Percentiles rank a stretch among this genome's conserved stretches.
These are phyloP conservation scores for Saccharomyces paradoxus DNA, from an alignment of 805 yeast species.

Conservation along the genomic window DNA sequence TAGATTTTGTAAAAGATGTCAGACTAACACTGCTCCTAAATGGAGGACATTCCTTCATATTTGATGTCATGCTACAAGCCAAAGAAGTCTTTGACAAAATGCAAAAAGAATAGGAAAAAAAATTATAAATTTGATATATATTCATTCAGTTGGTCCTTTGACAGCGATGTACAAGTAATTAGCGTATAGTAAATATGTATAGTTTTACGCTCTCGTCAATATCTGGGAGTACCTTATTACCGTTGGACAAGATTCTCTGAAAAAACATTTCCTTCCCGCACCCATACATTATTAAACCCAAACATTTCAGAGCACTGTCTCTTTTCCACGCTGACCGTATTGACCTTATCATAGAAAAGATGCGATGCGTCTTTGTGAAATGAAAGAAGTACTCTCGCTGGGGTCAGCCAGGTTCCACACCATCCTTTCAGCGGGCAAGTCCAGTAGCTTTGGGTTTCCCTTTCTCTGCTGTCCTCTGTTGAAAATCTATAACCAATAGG, in stretches of 20 bases:
- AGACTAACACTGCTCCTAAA: conserved; percentile 40
- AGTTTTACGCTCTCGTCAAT: not conserved
- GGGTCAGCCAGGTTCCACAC: not conserved
- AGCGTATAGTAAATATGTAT: not conserved
- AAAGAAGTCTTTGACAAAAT: conserved; percentile 38
- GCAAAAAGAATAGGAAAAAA: conserved; percentile 1
- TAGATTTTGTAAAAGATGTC: conserved; percentile 36
- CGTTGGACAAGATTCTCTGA: too few species aligned
- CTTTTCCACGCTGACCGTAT: not conserved
- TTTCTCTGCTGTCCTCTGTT: not conserved
- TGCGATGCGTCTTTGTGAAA: not conserved
- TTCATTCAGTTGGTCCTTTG: not conserved
- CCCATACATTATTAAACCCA: not conserved
- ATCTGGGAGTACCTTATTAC: not conserved
- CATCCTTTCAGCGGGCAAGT: not conserved
- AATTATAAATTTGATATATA: not conserved
- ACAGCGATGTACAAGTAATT: not conserved
- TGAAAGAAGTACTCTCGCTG: not conserved
- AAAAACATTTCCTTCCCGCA: not conserved
- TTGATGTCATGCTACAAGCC: conserved; percentile 49
- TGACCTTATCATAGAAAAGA: not conserved
- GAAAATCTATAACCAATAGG: not conserved
- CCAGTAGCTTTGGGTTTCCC: not conserved
- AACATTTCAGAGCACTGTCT: not conserved
- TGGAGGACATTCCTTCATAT: conserved; percentile 50